Conservation (phyloP, 176 grass and related monocot genomes). For the bread wheat (Triticum aestivum) region DNA sequence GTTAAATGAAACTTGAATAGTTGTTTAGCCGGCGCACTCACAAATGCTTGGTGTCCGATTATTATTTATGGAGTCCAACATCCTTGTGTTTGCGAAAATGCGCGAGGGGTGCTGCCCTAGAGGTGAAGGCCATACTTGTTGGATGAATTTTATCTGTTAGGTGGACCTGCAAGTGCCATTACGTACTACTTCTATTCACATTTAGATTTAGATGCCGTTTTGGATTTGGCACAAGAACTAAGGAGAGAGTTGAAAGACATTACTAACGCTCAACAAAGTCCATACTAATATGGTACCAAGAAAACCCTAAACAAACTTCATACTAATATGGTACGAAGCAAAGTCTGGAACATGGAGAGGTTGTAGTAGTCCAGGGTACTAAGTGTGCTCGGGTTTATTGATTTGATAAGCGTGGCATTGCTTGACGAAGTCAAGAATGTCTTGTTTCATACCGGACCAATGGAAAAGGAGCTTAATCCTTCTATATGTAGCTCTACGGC, state of each 20-base stretch:
- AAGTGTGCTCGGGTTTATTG: too few species aligned
- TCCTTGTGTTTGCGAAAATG: neutral
- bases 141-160: neutral
- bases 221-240: neutral
- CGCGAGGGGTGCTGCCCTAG: neutral
- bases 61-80: neutral
- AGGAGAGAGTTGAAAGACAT: too few species aligned
- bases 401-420: too few species aligned
- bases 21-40: neutral
- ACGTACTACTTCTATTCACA: neutral
- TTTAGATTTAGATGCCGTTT: neutral
- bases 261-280: too few species aligned
- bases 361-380: too few species aligned
- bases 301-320: too few species aligned
- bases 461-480: neutral
- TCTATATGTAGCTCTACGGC: neutral
- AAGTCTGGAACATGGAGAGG: too few species aligned
- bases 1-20: neutral
- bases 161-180: neutral
- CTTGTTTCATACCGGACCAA: neutral
- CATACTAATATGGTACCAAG: too few species aligned
- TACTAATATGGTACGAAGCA: too few species aligned
- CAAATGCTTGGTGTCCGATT: neutral
- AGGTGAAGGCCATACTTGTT: neutral
- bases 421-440: too few species aligned